phyloP scores from a whole-genome alignment of 495 filamentous ascomycete genomes.

The Xylaria longipes region DNA sequence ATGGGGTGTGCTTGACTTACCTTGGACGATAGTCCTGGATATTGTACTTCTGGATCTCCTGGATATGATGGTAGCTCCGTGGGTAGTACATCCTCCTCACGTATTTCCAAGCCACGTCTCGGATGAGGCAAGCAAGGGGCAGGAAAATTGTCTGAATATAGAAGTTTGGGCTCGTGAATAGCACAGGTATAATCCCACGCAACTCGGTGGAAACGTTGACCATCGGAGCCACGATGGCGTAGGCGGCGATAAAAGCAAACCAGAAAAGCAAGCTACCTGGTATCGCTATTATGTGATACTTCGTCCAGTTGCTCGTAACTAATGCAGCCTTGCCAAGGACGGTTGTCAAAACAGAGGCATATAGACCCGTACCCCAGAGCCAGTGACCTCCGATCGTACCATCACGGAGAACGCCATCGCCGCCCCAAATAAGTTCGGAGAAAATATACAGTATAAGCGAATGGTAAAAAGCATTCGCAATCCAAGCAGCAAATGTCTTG shows the following conservation, averaged over 20 bases:
- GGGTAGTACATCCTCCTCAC: constrained; percentile 96
- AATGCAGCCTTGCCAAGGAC: constrained; percentile 95
- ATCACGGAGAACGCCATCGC: constrained; percentile 76
- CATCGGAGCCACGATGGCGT: constrained; percentile 88
- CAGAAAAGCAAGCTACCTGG: constrained; percentile 92
- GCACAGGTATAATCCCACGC: constrained; percentile 76
- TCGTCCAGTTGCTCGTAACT: constrained; percentile 98
- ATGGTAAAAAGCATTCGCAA: constrained; percentile 93
- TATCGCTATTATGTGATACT: constrained; percentile 95
- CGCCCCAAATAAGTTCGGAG: constrained; percentile 78
- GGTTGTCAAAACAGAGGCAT: constrained; percentile 87
- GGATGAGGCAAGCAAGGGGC: constrained; percentile 80
- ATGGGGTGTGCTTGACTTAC: constrained; percentile 48
- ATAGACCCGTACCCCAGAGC: constrained; percentile 94
- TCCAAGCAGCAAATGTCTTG: constrained; percentile 91
- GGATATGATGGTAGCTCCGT: constrained; percentile 96
- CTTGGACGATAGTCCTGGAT: constrained; percentile 97
- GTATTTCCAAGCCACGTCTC: constrained; percentile 87
- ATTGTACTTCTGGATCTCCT: constrained; percentile 99
- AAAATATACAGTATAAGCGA: constrained; percentile 89
- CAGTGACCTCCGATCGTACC: constrained; percentile 88
- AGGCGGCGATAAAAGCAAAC: constrained; percentile 88
- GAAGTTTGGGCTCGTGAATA: constrained; percentile 84
- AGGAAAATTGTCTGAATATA: constrained; percentile 86
- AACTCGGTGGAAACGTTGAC: constrained; percentile 85